Evolutionary conservation across 2,329 filamentous ascomycete species (phyloP).

Genomic region (Trichoderma atrobrunneum): DNA sequence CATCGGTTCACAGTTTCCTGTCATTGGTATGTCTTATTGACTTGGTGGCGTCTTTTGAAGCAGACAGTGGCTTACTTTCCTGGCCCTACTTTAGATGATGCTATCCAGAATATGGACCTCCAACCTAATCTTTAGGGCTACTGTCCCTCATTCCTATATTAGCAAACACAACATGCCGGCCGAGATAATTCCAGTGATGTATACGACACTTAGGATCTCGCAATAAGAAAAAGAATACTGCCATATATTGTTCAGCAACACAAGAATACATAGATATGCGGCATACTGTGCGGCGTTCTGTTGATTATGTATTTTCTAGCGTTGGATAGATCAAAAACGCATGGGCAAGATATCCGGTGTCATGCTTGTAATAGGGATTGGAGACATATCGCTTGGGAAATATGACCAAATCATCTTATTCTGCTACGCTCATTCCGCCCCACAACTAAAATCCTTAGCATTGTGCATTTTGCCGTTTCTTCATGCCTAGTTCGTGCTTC

Average conservation of each 20-base stretch:
- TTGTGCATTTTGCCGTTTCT: not conserved
- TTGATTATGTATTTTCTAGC: not conserved
- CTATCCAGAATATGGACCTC: not conserved
- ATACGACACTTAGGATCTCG: too few relatives aligned
- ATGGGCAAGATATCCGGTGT: not conserved
- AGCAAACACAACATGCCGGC: not conserved
- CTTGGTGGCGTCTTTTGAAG: not conserved
- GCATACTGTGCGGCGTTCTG: not conserved
- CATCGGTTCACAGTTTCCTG: not conserved
- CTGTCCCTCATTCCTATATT: not conserved
- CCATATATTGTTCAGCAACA: not conserved
- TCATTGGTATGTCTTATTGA: not conserved
- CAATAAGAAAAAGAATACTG: not conserved
- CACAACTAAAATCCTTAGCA: not conserved
- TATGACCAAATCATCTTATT: not conserved
- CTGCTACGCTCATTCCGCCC: not conserved
- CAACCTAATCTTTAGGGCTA: not conserved
- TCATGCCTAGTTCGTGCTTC: not conserved
- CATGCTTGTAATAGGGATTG: not conserved
- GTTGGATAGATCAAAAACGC: not conserved
- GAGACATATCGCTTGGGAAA: not conserved
- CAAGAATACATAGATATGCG: not conserved
- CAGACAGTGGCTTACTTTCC: not conserved
- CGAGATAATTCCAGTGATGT: not conserved
- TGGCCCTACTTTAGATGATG: not conserved